Base-by-base conservation (phyloP, 331 rosid genomes). In the Pyracantha coccinea region DNA sequence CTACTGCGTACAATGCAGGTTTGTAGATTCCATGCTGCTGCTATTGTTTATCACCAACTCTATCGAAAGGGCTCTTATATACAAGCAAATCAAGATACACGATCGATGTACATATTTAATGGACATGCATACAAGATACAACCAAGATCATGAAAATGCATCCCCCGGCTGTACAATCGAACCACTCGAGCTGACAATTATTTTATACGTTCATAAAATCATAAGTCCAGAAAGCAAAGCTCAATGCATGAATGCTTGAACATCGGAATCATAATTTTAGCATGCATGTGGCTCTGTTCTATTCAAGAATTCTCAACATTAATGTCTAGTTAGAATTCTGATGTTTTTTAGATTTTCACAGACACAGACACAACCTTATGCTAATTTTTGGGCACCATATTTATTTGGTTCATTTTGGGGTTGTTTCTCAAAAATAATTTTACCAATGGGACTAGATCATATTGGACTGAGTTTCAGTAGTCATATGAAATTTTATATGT, bases 21-120 rank as follows among this genome's bases (percentile, higher is more conserved):
- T 50, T 80, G 47, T 76, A 74, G 75, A 81, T 71, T 81, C 83
- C 58, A 62, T 67, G n/a, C 55, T 64, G 68, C 63, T 62, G 60
- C 78, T 52, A 75, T 80, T 82, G 62, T 55, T 32, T 74, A 29
- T 41, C 79, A 54, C 68, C 75, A 58, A 47, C 47, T 75, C 72
- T 74, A 31, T 27, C 33, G 17, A 27, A 65, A 23, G 52, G 50
- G 24, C 65, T 16, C 69, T 71, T 58, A 59, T 2, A 74, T 69
- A 16, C 10, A 38, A 38, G 6, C 24, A 78, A 79, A 66, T 61
- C 64, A 59, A 67, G 32, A 67, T 47, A 38, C 3, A 38, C 13
- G 14, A 38, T 38, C 45, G 58, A 73, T 38, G 60, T 28, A 64
- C 63, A 44, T 10, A 69, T 19, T 16, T 63, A 28, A 28, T 3